phyloP scores from a whole-genome alignment of 2,329 filamentous ascomycete genomes.

The Periconia digitata region DNA sequence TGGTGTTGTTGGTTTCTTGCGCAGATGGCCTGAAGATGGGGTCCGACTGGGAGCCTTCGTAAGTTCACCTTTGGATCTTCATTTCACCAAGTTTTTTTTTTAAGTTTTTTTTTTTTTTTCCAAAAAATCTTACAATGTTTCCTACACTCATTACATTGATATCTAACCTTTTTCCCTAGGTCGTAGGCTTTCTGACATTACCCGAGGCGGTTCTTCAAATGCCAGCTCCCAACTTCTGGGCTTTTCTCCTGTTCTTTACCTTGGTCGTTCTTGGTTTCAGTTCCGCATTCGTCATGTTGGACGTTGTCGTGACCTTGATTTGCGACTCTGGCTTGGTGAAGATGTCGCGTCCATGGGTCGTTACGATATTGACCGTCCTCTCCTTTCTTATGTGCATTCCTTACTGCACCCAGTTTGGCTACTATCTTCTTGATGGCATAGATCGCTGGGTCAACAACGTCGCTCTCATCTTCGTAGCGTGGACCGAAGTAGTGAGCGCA shows the following conservation, averaged over 20 bases:
- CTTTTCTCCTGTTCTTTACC: conserved; percentile 60
- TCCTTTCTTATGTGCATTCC: conserved; percentile 59
- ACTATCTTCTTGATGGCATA: conserved; percentile 57
- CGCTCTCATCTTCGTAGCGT: conserved; percentile 57
- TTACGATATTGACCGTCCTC: conserved; percentile 52
- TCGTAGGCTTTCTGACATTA: conserved; percentile 59
- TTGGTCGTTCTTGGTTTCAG: conserved; percentile 61
- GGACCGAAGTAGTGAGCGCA: conserved; percentile 55
- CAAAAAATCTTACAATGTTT: too few species aligned
- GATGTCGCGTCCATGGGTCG: conserved; percentile 51
- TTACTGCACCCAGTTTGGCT: conserved; percentile 61
- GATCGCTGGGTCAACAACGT: conserved; percentile 61
- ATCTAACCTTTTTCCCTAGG: too few species aligned
- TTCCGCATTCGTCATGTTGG: conserved; percentile 62
- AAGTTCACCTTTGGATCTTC: too few species aligned
- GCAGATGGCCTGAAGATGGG: conserved; percentile 46
- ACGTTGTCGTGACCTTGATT: conserved; percentile 57
- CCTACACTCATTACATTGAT: too few species aligned
- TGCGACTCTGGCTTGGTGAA: conserved; percentile 55
- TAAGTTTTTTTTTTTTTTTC: too few species aligned
- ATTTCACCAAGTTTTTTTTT: too few species aligned
- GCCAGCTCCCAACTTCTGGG: conserved; percentile 61
- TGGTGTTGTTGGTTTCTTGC: conserved; percentile 57
- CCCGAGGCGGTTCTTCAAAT: conserved; percentile 60
- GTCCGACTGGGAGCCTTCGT: conserved; percentile 56